Percentiles rank a stretch among this genome's conserved stretches.
Evolutionary conservation across 805 yeast species (phyloP).

Genomic region (Sugiyamaella marilandica): DNA sequence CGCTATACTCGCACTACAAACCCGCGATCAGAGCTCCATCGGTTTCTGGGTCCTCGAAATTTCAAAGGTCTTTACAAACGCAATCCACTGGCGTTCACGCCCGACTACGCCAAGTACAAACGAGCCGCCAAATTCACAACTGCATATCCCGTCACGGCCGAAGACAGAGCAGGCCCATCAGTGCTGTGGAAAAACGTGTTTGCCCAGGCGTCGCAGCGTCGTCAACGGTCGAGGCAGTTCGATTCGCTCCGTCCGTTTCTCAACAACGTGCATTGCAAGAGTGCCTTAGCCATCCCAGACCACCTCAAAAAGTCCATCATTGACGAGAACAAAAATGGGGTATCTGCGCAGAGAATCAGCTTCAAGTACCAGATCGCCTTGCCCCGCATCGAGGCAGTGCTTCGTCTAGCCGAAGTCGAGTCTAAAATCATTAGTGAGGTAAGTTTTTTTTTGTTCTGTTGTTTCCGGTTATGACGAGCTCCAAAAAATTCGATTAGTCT

Average conservation of each 20-base stretch:
- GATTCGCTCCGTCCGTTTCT: conserved; percentile 67
- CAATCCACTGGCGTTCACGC: conserved; percentile 71
- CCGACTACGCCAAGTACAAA: conserved; percentile 77
- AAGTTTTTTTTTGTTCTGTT: conserved; percentile 39
- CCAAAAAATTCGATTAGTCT: conserved; percentile 65
- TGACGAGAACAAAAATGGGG: conserved; percentile 48
- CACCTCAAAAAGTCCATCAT: conserved; percentile 58
- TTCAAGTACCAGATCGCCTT: conserved; percentile 73
- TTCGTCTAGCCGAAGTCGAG: conserved; percentile 64
- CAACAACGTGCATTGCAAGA: conserved; percentile 59
- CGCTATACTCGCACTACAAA: conserved; percentile 10
- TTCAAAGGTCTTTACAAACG: conserved; percentile 73
- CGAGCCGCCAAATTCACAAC: conserved; percentile 39
- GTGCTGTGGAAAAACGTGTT: conserved; percentile 31
- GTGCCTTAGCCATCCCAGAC: conserved; percentile 57
- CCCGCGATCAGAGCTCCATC: conserved; percentile 41
- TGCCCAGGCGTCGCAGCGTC: conserved; percentile 14
- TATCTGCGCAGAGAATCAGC: conserved; percentile 69
- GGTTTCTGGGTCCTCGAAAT: conserved; percentile 79
- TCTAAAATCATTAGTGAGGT: conserved; percentile 54
- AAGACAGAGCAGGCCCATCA: conserved; percentile 22
- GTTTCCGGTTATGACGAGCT: background rate
- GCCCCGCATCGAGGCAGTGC: conserved; percentile 84
- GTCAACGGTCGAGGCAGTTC: conserved; percentile 1
- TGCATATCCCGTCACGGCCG: conserved; percentile 28